A percentile compares a stretch with the other conserved stretches of the same genome.
phyloP scores from a whole-genome alignment of 495 filamentous ascomycete genomes.

The Penicillium longicatenatum region DNA sequence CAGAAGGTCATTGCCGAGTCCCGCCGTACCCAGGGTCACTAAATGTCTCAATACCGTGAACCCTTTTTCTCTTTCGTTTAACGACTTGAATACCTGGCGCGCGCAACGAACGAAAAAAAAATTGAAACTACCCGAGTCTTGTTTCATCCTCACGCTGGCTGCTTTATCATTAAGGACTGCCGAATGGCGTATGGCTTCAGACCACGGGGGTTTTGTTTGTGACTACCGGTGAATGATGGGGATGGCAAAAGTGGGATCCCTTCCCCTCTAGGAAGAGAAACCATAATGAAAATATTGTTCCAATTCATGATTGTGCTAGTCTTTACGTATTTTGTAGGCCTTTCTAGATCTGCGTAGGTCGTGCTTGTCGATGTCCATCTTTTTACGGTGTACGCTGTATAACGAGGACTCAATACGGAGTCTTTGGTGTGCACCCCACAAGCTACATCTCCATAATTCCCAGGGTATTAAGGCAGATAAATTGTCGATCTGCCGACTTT shows the following conservation, averaged over 20 bases:
- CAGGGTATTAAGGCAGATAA: not conserved
- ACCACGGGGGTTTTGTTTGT: constrained; percentile 31
- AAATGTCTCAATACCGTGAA: constrained; percentile 43
- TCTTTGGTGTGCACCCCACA: not conserved
- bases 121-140: constrained; percentile 16
- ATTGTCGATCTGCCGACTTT: not conserved
- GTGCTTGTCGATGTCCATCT: not conserved
- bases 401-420: not conserved
- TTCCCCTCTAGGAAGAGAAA: constrained; percentile 31
- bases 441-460: not conserved
- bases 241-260: constrained; percentile 37
- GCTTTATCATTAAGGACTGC: constrained; percentile 10
- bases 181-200: constrained; percentile 31
- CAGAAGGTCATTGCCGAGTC: constrained; percentile 95
- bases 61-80: constrained; percentile 26
- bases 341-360: not conserved
- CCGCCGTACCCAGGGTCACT: constrained; percentile 75
- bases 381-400: not conserved
- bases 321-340: constrained; percentile 3
- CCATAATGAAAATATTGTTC: constrained; percentile 39
- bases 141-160: constrained; percentile 14
- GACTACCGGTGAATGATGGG: constrained; percentile 32
- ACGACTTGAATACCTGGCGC: constrained; percentile 36
- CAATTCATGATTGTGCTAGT: constrained; percentile 19
- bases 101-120: constrained; percentile 28